phyloP scores from a whole-genome alignment of 228 moss, liverwort and hornwort species.

The Sphagnum magellanicum region DNA sequence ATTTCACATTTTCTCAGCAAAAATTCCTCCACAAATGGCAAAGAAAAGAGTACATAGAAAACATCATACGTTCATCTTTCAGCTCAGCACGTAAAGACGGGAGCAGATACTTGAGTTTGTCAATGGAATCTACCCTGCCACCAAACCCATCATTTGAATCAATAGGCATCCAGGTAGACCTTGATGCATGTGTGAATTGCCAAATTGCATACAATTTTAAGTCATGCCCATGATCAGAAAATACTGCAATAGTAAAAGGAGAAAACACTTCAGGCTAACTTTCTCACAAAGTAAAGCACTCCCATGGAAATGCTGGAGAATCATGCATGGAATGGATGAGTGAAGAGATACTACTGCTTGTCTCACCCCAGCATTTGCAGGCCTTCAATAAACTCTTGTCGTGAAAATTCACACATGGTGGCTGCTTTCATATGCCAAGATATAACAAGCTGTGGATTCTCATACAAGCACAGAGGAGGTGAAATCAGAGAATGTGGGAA shows the following conservation, averaged over 20 bases:
- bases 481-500: neutral
- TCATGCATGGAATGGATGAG: too few species aligned
- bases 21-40: too few species aligned
- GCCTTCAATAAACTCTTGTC: constrained; percentile 86
- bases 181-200: too few species aligned
- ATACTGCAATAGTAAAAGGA: too few species aligned
- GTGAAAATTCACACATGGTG: constrained; percentile 97
- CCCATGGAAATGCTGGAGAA: too few species aligned
- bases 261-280: too few species aligned
- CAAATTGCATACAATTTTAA: too few species aligned
- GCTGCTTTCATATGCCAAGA: constrained; percentile 99
- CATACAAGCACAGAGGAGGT: constrained; percentile 2
- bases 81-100: constrained; percentile 76
- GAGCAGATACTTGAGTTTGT: constrained; percentile 78
- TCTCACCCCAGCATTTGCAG: constrained; percentile 74
- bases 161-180: too few species aligned
- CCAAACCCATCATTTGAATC: neutral
- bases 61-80: constrained; percentile 80
- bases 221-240: too few species aligned
- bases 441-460: constrained; percentile 63
- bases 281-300: too few species aligned
- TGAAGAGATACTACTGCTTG: neutral
- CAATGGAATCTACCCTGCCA: constrained; percentile 86
- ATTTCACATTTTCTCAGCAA: too few species aligned
- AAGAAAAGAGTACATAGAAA: too few species aligned